These are phyloP conservation scores for Mortierella sp. DNA, from an alignment of 371 early-diverging fungal genomes.

Conservation along the genomic window DNA sequence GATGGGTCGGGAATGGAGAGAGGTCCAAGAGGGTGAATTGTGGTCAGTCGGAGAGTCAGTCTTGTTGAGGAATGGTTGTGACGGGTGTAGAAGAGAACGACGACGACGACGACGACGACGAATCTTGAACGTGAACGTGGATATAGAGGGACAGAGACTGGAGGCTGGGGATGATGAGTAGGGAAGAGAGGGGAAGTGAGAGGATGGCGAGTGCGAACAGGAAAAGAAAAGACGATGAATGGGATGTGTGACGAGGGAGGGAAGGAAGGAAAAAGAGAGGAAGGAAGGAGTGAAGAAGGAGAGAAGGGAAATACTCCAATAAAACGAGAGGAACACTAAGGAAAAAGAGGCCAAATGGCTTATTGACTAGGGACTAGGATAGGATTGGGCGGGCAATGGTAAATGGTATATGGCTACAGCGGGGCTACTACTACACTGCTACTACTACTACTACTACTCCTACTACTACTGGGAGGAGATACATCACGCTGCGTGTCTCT, in stretches of 20 bases:
- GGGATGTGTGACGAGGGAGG: not conserved
- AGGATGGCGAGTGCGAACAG: not conserved
- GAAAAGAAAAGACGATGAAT: not conserved
- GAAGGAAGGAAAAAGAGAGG: not conserved
- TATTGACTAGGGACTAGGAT: not conserved
- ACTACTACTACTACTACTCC: no score
- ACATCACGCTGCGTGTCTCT: no score
- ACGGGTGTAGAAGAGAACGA: not conserved
- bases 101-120: not conserved
- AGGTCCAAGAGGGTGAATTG: not conserved
- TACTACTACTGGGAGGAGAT: no score
- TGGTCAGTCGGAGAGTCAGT: not conserved
- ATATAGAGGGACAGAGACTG: not conserved
- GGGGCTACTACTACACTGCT: no score
- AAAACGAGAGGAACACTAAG: not conserved
- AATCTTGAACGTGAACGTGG: not conserved
- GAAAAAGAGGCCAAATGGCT: slow-evolving; percentile 2
- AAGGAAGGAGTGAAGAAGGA: not conserved
- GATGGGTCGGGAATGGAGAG: not conserved
- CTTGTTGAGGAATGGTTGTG: not conserved
- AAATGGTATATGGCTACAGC: no score
- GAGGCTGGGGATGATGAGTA: not conserved
- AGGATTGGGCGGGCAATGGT: not conserved
- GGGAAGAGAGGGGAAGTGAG: not conserved
- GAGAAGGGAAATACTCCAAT: not conserved